Evolutionary conservation across 2,329 filamentous ascomycete genomes (phyloP).

Genomic region (Scedosporium apiospermum): DNA sequence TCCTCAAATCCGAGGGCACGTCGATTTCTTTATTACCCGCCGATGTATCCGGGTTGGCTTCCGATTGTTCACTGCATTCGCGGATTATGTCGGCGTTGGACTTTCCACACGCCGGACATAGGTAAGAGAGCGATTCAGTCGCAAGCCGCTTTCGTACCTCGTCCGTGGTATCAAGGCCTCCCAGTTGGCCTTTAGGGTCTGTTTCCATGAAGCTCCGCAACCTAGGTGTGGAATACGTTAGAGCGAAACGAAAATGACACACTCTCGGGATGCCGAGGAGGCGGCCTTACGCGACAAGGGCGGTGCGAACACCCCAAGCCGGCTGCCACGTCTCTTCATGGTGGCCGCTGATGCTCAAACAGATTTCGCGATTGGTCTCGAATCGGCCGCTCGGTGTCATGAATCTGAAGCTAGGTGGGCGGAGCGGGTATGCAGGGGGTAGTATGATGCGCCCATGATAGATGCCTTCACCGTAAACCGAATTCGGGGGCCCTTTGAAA

Average conservation of each 20-base stretch:
- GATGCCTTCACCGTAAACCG: constrained; percentile 69
- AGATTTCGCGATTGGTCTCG: constrained; percentile 95
- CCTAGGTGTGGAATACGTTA: constrained; percentile 13
- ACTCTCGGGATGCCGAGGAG: background rate
- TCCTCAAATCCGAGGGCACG: constrained; percentile 45
- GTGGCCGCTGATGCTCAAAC: constrained; percentile 84
- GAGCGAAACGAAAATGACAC: background rate
- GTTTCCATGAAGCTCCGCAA: constrained; percentile 91
- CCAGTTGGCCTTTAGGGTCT: constrained; percentile 77
- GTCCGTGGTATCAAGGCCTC: constrained; percentile 71
- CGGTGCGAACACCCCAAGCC: constrained; percentile 91
- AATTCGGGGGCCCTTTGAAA: constrained; percentile 75
- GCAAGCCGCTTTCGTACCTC: constrained; percentile 62
- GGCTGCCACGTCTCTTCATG: constrained; percentile 99
- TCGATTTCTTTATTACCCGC: constrained; percentile 31
- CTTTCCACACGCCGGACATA: constrained; percentile 60
- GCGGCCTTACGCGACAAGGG: constrained; percentile 50
- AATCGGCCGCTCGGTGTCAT: constrained; percentile 85
- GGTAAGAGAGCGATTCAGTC: constrained; percentile 53
- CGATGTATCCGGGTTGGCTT: constrained; percentile 26
- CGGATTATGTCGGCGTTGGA: constrained; percentile 65
- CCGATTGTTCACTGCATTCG: constrained; percentile 51
- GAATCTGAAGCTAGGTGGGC: constrained; percentile 93
- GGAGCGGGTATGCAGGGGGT: constrained; percentile 80
- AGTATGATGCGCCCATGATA: constrained; percentile 95